Percentiles rank a stretch among this genome's conserved stretches.
Conservation (phyloP, 345 rosid genomes). For the Brassica cretica region DNA sequence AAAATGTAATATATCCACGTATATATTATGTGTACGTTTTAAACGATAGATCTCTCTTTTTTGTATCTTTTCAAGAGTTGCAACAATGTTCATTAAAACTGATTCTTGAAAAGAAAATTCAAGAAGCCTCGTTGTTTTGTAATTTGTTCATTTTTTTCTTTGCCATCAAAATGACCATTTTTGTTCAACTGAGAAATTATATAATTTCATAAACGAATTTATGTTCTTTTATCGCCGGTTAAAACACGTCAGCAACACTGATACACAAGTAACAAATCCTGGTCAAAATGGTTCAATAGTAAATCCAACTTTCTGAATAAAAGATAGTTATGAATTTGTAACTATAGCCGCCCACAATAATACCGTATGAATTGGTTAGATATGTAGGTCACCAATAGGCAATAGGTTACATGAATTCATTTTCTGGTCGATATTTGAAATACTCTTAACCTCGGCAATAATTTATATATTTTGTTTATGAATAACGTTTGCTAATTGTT, state of each 20-base stretch:
- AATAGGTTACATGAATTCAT: not conserved
- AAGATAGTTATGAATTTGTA: not conserved
- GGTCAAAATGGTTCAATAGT: not conserved
- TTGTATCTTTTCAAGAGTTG: slow-evolving; percentile 9
- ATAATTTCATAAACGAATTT: not conserved
- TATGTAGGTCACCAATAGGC: slow-evolving; percentile 1
- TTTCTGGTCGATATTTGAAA: not conserved
- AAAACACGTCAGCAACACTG: not conserved
- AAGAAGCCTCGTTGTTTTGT: slow-evolving; percentile 9
- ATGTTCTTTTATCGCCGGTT: not conserved
- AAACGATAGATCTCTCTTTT: not conserved
- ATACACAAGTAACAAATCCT: not conserved
- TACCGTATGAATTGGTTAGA: not conserved
- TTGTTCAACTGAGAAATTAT: not conserved
- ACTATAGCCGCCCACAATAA: not conserved
- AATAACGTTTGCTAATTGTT: slow-evolving; percentile 5
- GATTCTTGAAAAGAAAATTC: not conserved
- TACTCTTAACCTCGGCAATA: not conserved
- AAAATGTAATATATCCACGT: not conserved
- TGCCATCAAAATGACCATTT: not conserved
- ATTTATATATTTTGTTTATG: not conserved
- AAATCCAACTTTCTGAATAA: not conserved
- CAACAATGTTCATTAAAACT: slow-evolving; percentile 9
- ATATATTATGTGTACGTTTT: not conserved
- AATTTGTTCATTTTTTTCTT: slow-evolving; percentile 15